Base-by-base conservation (phyloP, 306 rosid genomes). In the Canavalia ensiformis region DNA sequence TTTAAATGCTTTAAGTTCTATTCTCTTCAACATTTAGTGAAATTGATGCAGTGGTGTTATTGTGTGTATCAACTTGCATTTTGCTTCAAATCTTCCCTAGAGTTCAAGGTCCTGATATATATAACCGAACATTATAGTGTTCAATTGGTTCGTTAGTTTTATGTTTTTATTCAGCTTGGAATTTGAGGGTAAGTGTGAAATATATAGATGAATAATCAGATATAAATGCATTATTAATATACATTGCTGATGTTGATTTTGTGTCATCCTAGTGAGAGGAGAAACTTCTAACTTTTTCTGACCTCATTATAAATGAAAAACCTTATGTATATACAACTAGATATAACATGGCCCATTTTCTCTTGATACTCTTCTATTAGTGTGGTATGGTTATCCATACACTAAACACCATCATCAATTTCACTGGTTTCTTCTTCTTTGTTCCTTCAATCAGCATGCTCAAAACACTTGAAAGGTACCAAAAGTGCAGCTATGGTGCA, bases 401-500 rank as follows among this genome's bases (percentile, higher is more conserved):
- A 51, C 60, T 18, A 49, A 3, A 54, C 44, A 89, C 89, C 82
- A 85, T 88, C 77, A 88, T 85, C 68, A 87, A 86, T 85, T 85
- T 95, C 6, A 89, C 83, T 10, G 1, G 84, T 88, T 66, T 34
- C 73, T 78, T 25, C 7, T 45, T 47, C 73, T 4, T 28, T 84
- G 6, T 81, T 46, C 18, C 28, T 37, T 57, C 2, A 49, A 79
- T 6, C 54, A 84, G 87, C 78, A 84, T 84, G 87, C 87, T 84
- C 62, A 84, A 84, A 74, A 84, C 87, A 25, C 84, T 84, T 68
- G 84, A 84, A 18, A 87, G 93, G 90, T 94, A 94, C 87, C 98
- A 94, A 82, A 95, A 93, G 58, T 93, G 99, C 77, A 95, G 97
- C 71, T 95, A 93, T 86, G 98, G 98, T 71, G 91, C 94, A n/a